Evolutionary conservation across 331 rosid species (phyloP), one percentile per base, ranked within the genome.

Genomic region (Arachis monticola): DNA sequence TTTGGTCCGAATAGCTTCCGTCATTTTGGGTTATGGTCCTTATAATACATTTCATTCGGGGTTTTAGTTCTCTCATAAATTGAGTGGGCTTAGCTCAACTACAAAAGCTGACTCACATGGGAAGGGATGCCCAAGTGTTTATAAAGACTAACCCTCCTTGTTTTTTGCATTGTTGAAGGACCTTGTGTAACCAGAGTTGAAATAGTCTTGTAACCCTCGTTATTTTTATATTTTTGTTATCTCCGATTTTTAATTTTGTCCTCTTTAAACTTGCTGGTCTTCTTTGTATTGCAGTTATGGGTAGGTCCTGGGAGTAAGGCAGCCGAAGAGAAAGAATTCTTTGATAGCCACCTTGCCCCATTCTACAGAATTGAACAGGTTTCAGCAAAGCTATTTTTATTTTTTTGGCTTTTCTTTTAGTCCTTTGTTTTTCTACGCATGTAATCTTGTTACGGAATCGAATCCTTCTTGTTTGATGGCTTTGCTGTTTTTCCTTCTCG

Each of bases 311-410:
- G 87, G 74, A 94, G 98, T 84, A 90, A 68, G 86, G 98, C 96
- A 48, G 98, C 98, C 1, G 88, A 87, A 79, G 98, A 94, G 88
- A 94, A 94, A 78, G 87, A 80, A 1, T 94, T 87, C 75, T 94
- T 94, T 59, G 98, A 91, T 77, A 91, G 78, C 57, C 95, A 91
- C 73, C 97, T 94, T 55, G 97, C 98, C 32, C 98, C 98, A 62
- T 94, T 94, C 82, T 94, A 94, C 84, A 83, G 98, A 85, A 94
- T 94, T 77, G 97, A 94, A 83, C 97, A 94, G 97, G 98, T 93
- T 12, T 75, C 44, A 42, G 14, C 32, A 30, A 72, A 53, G 8
- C 71, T 69, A 70, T 10, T 68, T 73, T 51, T 42, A 62, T 71
- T 65, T 52, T 52, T 5, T 48, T 8, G 10, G 47, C 69, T 52